phyloP scores from a whole-genome alignment of 371 early-diverging fungal species.

The Spraguea lophii region DNA sequence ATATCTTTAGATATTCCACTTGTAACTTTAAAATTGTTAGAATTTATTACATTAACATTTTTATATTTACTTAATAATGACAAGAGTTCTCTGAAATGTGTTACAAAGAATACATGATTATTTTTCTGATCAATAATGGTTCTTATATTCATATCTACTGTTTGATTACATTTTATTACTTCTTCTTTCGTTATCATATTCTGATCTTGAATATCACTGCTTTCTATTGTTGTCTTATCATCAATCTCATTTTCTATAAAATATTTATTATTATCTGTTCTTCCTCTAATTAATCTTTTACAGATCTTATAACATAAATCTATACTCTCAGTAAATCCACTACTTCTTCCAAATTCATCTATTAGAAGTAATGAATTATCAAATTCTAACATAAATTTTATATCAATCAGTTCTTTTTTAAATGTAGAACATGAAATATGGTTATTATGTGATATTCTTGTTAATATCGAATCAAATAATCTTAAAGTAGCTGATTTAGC shows the following conservation, averaged over 20 bases:
- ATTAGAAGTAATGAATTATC: slow-evolving; percentile 17
- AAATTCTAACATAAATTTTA: neutral
- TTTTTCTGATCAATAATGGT: too few relatives aligned
- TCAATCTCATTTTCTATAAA: too few relatives aligned
- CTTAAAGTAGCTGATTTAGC: neutral
- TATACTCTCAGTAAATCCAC: slow-evolving; percentile 25
- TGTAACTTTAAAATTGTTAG: neutral
- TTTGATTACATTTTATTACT: too few relatives aligned
- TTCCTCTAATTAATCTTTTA: slow-evolving; percentile 11
- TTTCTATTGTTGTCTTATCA: too few relatives aligned
- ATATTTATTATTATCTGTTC: too few relatives aligned
- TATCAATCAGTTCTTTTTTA: neutral
- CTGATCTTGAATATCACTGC: too few relatives aligned
- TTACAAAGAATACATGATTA: slow-evolving; percentile 29
- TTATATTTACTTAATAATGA: slow-evolving; percentile 1
- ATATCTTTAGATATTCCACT: too few relatives aligned
- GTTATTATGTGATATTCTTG: neutral
- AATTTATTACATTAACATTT: neutral
- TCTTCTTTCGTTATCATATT: too few relatives aligned
- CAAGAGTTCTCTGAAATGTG: slow-evolving; percentile 22
- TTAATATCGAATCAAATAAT: neutral
- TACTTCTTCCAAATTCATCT: slow-evolving; percentile 36
- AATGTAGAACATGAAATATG: neutral
- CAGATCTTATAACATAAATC: slow-evolving; percentile 11
- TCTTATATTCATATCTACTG: slow-evolving; percentile 1